Percentiles rank a stretch among this genome's conserved stretches.
phyloP scores from a whole-genome alignment of 139 green algal genomes.

The Raphidocelis subcapitata region DNA sequence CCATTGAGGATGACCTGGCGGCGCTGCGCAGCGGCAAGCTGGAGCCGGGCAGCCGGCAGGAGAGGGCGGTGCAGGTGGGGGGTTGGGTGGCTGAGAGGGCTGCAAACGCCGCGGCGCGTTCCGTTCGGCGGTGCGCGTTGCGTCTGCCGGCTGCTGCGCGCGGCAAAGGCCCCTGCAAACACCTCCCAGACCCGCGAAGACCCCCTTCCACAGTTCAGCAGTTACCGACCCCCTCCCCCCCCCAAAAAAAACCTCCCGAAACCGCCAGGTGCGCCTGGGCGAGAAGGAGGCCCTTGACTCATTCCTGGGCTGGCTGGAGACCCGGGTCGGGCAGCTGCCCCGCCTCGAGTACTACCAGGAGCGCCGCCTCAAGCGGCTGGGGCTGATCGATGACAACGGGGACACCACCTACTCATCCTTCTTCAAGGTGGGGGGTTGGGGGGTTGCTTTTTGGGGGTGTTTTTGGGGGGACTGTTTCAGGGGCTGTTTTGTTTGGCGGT shows the following conservation, averaged over 20 bases:
- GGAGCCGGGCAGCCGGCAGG: conserved; percentile 35
- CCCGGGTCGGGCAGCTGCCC: conserved; percentile 42
- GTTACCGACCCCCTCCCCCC: no score
- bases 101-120: not conserved
- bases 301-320: conserved; percentile 68
- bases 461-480: no score
- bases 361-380: conserved; percentile 74
- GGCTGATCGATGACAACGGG: conserved; percentile 82
- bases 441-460: no score
- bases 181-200: no score
- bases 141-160: no score
- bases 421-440: conserved; percentile 44
- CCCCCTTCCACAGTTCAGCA: no score
- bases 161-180: no score
- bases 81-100: not conserved
- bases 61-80: conserved; percentile 50
- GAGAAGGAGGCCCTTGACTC: conserved; percentile 79
- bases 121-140: not conserved
- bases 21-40: conserved; percentile 29
- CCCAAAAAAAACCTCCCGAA: no score
- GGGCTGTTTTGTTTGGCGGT: no score
- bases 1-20: conserved; percentile 66
- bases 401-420: conserved; percentile 71
- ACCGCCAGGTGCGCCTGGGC: conserved; percentile 71
- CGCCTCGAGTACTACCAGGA: conserved; percentile 86